Evolutionary conservation across 345 rosid species (phyloP), one percentile per base, ranked within the genome.

Genomic region (Clarkia xantiana): DNA sequence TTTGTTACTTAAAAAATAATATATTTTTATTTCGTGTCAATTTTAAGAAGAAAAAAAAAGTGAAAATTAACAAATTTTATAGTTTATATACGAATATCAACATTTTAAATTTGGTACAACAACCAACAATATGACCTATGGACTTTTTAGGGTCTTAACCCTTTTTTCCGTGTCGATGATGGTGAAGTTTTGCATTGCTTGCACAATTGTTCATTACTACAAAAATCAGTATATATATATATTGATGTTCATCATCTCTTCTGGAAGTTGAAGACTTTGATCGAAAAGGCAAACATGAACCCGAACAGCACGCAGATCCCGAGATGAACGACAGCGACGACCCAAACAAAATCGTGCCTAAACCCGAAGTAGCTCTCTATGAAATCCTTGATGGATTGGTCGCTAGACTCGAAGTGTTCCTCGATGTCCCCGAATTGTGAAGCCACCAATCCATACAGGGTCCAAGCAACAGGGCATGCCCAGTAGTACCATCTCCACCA

Each of bases 401-500:
- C 76, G 40, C 83, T 82, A 6, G 54, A 58, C 0, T 55, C 73
- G 50, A 89, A 51, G 15, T 0, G 36, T 3, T 61, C 64, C 12
- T 71, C 40, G 10, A 80, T 42, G 61, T 78, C 82, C 45, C 80
- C 82, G 40, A 62, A 78, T 25, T 81, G 89, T 13, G 84, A 67
- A 49, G 61, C 65, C 29, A 75, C 61, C 46, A 78, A 52, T 36
- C 89, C 84, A 45, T 78, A 75, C 47, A 81, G 22, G 12, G 75
- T 73, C 82, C 82, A 81, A 8, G 82, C 36, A 18, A 78, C 47
- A 0, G 82, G 89, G 51, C 73, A 69, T 5, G 43, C 14, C 84
- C 89, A 77, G 49, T 52, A 78, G 62, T 75, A 75, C 84, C 89
- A 81, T 67, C 80, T 78, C 84, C 84, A 81, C 89, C 89, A 78